These are phyloP conservation scores for Gracilaria caudata DNA, from an alignment of 23 red algal species.

Conservation along the genomic window DNA sequence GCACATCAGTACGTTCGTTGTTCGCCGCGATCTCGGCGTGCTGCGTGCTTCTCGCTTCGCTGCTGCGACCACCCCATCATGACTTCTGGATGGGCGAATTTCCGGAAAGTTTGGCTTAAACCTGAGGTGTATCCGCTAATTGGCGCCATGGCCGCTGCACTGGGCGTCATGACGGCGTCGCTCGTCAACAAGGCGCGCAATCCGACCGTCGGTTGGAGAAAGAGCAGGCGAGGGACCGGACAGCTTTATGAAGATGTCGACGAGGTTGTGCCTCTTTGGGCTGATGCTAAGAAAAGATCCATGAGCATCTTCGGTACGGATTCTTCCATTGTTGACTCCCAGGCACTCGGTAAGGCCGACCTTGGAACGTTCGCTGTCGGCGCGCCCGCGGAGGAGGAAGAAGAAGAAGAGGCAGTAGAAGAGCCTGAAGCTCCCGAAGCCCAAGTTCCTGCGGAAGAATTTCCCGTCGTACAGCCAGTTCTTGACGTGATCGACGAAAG, in stretches of 20 bases:
- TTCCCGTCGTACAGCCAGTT: background rate
- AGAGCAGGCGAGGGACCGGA: conserved; percentile 37
- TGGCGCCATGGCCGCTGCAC: conserved; percentile 68
- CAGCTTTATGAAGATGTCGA: conserved; percentile 38
- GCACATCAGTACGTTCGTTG: background rate
- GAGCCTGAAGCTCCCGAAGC: conserved; percentile 4
- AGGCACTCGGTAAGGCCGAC: background rate
- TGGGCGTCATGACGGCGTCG: conserved; percentile 50
- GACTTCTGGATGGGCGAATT: conserved; percentile 55
- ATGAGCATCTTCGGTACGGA: conserved; percentile 57
- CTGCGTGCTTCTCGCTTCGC: background rate
- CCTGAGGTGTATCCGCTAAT: conserved; percentile 77
- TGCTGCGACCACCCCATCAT: background rate
- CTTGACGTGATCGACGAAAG: conserved; percentile 34
- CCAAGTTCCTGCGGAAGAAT: background rate
- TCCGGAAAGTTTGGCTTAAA: conserved; percentile 61
- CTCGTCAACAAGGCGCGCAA: conserved; percentile 55
- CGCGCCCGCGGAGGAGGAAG: conserved; percentile 22
- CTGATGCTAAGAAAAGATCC: conserved; percentile 26
- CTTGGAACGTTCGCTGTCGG: conserved; percentile 19
- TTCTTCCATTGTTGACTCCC: conserved; percentile 36
- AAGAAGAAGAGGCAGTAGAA: conserved; percentile 42
- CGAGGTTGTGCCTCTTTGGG: conserved; percentile 64
- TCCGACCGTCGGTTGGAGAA: conserved; percentile 61
- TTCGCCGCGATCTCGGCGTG: conserved; percentile 1